A percentile compares a stretch with the other conserved stretches of the same genome.
Conservation (phyloP, 345 rosid species). For the Aegle marmelos region DNA sequence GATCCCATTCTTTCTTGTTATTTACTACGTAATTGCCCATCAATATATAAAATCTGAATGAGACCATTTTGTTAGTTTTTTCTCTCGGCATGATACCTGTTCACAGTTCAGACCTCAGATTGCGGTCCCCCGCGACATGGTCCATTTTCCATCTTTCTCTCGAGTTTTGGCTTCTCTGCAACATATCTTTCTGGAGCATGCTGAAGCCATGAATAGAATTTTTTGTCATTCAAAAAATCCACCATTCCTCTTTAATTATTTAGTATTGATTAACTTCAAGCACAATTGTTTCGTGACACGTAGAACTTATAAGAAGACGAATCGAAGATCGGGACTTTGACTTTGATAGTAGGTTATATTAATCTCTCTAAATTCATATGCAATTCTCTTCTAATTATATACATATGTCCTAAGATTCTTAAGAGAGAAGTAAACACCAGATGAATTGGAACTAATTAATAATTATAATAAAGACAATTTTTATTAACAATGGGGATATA, state of each 20-base stretch:
- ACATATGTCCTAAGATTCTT: no score
- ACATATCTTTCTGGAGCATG: not conserved
- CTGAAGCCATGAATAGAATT: not conserved
- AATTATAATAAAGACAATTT: not conserved
- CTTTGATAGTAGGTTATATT: no score
- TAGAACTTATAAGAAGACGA: no score
- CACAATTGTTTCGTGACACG: no score
- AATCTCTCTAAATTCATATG: no score
- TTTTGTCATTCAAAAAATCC: not conserved
- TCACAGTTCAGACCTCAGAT: not conserved
- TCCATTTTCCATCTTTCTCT: not conserved
- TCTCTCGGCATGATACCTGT: not conserved
- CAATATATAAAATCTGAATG: not conserved
- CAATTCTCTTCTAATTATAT: no score
- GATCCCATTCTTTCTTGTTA: not conserved
- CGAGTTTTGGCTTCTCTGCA: not conserved
- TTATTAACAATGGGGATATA: no score
- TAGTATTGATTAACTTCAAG: not conserved
- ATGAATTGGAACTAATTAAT: no score
- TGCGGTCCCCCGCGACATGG: conserved; percentile 16
- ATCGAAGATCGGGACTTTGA: no score
- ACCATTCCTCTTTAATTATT: no score
- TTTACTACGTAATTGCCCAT: not conserved
- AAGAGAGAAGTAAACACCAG: no score
- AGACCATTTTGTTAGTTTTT: conserved; percentile 16